phyloP scores from a whole-genome alignment of 2,329 filamentous ascomycete genomes.

The Calonectria leucothoes region DNA sequence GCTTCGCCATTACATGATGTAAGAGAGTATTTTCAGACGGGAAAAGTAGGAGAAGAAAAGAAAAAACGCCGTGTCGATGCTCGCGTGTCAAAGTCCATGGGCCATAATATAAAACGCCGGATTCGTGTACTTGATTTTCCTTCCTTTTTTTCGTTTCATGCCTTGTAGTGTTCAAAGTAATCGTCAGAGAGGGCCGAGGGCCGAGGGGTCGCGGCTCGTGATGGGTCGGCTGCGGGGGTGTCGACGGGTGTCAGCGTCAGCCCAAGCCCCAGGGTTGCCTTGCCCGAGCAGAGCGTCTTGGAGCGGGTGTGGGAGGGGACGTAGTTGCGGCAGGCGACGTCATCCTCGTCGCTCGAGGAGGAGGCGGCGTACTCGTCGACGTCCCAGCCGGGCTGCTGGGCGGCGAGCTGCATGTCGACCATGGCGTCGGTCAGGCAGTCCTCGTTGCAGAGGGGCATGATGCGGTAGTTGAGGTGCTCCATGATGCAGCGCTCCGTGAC shows the following conservation, averaged over 20 bases:
- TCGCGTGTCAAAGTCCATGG: not conserved
- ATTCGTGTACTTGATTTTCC: slow-evolving; percentile 20
- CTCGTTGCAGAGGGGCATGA: slow-evolving; percentile 69
- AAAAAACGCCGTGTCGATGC: slow-evolving; percentile 19
- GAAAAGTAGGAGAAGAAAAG: not conserved
- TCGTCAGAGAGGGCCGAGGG: slow-evolving; percentile 33
- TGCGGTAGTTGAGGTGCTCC: slow-evolving; percentile 72
- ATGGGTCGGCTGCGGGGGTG: slow-evolving; percentile 31
- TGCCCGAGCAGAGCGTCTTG: slow-evolving; percentile 46
- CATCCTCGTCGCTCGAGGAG: slow-evolving; percentile 41
- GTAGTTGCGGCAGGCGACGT: slow-evolving; percentile 39
- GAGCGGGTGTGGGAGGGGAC: slow-evolving; percentile 49
- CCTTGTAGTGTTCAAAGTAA: slow-evolving; percentile 39
- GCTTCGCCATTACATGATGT: slow-evolving; percentile 8
- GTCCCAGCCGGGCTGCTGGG: slow-evolving; percentile 43
- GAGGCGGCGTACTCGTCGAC: slow-evolving; percentile 43
- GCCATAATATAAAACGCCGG: slow-evolving; percentile 28
- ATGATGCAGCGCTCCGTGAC: slow-evolving; percentile 73
- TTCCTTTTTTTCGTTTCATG: slow-evolving; percentile 22
- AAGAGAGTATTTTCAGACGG: slow-evolving; percentile 6
- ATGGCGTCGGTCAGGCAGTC: slow-evolving; percentile 69
- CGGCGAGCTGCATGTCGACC: slow-evolving; percentile 73
- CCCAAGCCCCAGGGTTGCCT: slow-evolving; percentile 36
- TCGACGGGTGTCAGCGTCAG: slow-evolving; percentile 43
- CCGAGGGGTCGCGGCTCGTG: slow-evolving; percentile 31